These are phyloP conservation scores for Fusarium sp. DNA, from an alignment of 2,329 filamentous ascomycete species.

Conservation along the genomic window DNA sequence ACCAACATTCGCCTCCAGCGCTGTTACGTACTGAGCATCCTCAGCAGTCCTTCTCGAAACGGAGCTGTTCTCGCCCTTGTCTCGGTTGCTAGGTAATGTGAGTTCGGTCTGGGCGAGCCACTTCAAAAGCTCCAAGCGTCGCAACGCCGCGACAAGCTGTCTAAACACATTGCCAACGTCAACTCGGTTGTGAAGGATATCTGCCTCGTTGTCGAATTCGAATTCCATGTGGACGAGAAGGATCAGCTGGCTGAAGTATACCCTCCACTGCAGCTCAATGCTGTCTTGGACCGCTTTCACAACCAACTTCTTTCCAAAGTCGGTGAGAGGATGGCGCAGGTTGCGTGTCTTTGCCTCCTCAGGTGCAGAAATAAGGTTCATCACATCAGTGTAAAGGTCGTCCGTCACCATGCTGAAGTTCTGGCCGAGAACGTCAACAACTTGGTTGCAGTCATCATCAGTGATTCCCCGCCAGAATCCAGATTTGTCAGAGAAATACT, in stretches of 20 bases:
- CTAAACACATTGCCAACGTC: slow-evolving; percentile 78
- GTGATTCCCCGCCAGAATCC: slow-evolving; percentile 83
- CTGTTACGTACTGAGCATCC: slow-evolving; percentile 65
- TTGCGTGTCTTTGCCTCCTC: slow-evolving; percentile 61
- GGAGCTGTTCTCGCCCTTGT: slow-evolving; percentile 50
- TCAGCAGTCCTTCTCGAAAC: slow-evolving; percentile 58
- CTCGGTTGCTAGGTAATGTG: slow-evolving; percentile 60
- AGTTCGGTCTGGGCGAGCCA: slow-evolving; percentile 75
- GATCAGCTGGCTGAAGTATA: slow-evolving; percentile 85
- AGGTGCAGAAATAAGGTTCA: slow-evolving; percentile 59
- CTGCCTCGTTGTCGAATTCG: slow-evolving; percentile 80
- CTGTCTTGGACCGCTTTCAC: slow-evolving; percentile 84
- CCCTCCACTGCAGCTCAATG: slow-evolving; percentile 76
- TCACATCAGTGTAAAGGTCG: slow-evolving; percentile 65
- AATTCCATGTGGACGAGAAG: slow-evolving; percentile 88
- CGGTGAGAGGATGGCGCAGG: slow-evolving; percentile 69
- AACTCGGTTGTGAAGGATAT: slow-evolving; percentile 69
- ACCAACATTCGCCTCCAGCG: slow-evolving; percentile 69
- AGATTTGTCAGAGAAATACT: slow-evolving; percentile 81
- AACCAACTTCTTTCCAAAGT: slow-evolving; percentile 80
- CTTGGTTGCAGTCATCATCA: slow-evolving; percentile 80
- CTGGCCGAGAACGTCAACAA: slow-evolving; percentile 76
- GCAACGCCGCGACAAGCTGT: slow-evolving; percentile 76
- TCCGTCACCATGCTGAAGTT: slow-evolving; percentile 70
- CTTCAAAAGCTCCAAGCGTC: slow-evolving; percentile 77